phyloP scores from a whole-genome alignment of 2,329 filamentous ascomycete genomes.

The Pseudonectria buxi region DNA sequence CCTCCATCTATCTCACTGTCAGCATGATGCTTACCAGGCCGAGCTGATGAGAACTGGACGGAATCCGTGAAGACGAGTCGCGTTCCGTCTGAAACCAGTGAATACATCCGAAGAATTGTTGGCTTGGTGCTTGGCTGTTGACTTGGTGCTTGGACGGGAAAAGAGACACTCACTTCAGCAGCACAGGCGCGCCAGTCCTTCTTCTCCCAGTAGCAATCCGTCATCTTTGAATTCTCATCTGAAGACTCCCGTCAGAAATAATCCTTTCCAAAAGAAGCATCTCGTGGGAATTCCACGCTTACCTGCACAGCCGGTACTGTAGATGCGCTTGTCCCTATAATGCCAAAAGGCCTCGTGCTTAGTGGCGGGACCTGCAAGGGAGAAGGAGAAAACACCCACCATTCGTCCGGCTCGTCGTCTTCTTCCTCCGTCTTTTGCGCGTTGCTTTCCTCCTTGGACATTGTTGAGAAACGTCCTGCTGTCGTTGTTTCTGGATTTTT shows the following conservation, averaged over 20 bases:
- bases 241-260: slow-evolving; percentile 6
- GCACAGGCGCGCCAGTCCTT: slow-evolving; percentile 92
- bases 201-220: slow-evolving; percentile 92
- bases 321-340: slow-evolving; percentile 90
- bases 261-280: slow-evolving; percentile 4
- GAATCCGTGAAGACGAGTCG: too few relatives aligned
- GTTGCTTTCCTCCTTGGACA: slow-evolving; percentile 49
- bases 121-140: too few relatives aligned
- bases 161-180: slow-evolving; percentile 63
- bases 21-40: slow-evolving; percentile 5
- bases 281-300: slow-evolving; percentile 21
- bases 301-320: slow-evolving; percentile 92
- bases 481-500: background rate
- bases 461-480: slow-evolving; percentile 20
- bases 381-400: slow-evolving; percentile 48
- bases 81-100: too few relatives aligned
- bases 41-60: too few relatives aligned
- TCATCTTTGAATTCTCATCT: slow-evolving; percentile 88
- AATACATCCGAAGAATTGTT: too few relatives aligned
- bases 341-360: slow-evolving; percentile 19
- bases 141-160: background rate
- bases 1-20: slow-evolving; percentile 63
- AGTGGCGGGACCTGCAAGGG: slow-evolving; percentile 6
- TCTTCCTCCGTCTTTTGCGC: slow-evolving; percentile 31
- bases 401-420: slow-evolving; percentile 87